Conservation (phyloP, 2,329 filamentous ascomycete species). For the Seiridium cupressi region DNA sequence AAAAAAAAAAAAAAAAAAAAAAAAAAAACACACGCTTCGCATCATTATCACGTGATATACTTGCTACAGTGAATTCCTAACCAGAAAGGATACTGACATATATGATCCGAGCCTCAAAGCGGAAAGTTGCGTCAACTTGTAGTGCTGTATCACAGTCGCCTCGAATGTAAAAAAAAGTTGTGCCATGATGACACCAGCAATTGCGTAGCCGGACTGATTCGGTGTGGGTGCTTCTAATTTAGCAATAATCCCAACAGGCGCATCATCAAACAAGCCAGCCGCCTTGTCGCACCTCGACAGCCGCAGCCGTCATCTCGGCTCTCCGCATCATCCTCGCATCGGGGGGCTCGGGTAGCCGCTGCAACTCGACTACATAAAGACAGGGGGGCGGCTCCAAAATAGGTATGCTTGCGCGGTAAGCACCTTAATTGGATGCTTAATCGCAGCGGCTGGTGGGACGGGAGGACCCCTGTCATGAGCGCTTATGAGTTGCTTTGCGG, state of each 20-base stretch:
- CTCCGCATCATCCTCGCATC: background rate
- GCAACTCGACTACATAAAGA: background rate
- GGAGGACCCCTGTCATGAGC: background rate
- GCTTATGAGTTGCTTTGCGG: background rate
- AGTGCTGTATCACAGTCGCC: no score
- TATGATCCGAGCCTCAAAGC: no score
- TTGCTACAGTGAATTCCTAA: no score
- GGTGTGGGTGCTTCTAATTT: no score
- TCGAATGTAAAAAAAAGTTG: no score
- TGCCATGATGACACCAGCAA: no score
- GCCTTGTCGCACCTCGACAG: background rate
- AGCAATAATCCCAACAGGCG: background rate
- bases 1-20: no score
- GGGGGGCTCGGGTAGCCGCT: background rate
- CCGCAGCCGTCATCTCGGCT: background rate
- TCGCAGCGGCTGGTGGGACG: background rate
- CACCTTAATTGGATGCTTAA: slow-evolving; percentile 5
- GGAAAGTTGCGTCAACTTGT: no score
- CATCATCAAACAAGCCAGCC: background rate
- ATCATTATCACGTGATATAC: no score
- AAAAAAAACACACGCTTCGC: no score
- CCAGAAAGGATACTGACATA: no score
- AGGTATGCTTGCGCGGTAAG: background rate
- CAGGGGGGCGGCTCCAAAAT: background rate
- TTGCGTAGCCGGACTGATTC: no score